Percentiles rank a stretch among this genome's conserved stretches.
These are phyloP conservation scores for Neonectria hederae DNA, from an alignment of 2,329 filamentous ascomycete species.

Conservation along the genomic window DNA sequence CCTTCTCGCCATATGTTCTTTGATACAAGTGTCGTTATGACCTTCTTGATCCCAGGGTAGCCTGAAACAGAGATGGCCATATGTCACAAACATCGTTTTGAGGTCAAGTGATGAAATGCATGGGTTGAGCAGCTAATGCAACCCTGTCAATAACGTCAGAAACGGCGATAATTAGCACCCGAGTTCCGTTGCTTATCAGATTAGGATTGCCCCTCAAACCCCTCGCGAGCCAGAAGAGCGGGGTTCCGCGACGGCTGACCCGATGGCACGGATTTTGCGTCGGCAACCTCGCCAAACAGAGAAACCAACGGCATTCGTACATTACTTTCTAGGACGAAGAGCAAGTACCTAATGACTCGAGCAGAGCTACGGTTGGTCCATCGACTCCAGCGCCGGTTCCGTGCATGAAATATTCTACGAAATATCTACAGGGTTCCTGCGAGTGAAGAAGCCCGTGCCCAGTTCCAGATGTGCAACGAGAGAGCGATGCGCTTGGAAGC, in stretches of 20 bases:
- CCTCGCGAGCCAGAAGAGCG: constrained; percentile 3
- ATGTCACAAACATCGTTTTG: no score
- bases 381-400: not conserved
- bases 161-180: not conserved
- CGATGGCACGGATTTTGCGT: constrained; percentile 20
- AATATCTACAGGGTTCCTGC: not conserved
- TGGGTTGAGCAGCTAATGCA: no score
- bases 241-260: not conserved
- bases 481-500: not conserved
- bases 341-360: not conserved
- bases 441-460: not conserved
- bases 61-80: no score
- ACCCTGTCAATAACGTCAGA: not conserved
- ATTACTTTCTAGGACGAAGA: no score
- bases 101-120: no score
- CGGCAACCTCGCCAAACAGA: constrained; percentile 24
- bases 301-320: not conserved
- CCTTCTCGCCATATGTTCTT: no score
- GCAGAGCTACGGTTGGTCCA: constrained; percentile 2
- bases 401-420: constrained; percentile 5
- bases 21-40: no score
- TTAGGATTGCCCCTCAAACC: not conserved
- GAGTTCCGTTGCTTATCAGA: not conserved
- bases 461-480: not conserved
- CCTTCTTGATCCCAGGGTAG: no score